A percentile compares a stretch with the other conserved stretches of the same genome.
These are phyloP conservation scores for Tulasnella sp. DNA, from an alignment of 768 basidiomycete species.

Conservation along the genomic window DNA sequence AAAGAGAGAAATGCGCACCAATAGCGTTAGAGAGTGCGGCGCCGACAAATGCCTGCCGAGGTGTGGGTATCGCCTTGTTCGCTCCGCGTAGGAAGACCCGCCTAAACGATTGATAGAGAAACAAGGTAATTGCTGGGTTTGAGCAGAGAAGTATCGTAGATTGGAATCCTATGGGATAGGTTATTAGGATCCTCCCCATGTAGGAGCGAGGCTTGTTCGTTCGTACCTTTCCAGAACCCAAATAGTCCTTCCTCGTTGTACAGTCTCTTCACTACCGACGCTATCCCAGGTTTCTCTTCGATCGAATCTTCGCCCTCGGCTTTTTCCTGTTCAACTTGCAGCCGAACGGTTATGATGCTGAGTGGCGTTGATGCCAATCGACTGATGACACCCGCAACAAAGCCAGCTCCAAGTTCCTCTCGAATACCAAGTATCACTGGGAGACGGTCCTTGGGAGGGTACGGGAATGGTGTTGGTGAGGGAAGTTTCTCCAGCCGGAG, in stretches of 20 bases:
- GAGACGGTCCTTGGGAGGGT: conserved; percentile 19
- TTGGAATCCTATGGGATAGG: neutral
- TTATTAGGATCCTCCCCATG: too few relatives aligned
- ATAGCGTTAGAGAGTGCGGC: conserved; percentile 53
- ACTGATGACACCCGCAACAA: conserved; percentile 53
- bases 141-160: neutral
- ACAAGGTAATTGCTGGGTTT: neutral
- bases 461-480: conserved; percentile 35
- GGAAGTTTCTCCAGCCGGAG: conserved; percentile 27
- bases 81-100: neutral
- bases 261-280: neutral
- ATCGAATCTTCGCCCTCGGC: conserved; percentile 35
- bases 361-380: conserved; percentile 54
- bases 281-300: conserved; percentile 23
- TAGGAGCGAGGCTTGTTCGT: too few relatives aligned
- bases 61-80: conserved; percentile 36
- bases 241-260: neutral
- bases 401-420: conserved; percentile 55
- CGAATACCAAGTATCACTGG: neutral
- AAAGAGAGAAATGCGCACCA: conserved; percentile 33
- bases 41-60: conserved; percentile 52
- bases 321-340: conserved; percentile 46
- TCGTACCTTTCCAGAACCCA: conserved; percentile 4
- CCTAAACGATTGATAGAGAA: neutral
- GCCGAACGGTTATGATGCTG: conserved; percentile 51